Evolutionary conservation across 2,329 filamentous ascomycete genomes (phyloP), one percentile per base, ranked within the genome.

Genomic region (Hymenotorrendiella dingleyae): DNA sequence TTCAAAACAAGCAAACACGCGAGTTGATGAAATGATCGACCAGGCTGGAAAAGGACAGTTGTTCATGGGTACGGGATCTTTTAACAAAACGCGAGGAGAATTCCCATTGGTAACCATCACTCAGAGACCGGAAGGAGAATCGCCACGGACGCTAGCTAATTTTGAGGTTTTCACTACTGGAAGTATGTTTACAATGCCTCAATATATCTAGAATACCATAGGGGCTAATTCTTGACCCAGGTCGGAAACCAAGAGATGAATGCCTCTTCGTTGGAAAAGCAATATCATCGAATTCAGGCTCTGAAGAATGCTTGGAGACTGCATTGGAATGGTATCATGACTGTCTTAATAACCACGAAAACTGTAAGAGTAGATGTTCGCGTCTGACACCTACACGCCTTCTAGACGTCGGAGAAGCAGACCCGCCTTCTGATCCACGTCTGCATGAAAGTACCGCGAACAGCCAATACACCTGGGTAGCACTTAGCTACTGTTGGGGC

Each of bases 401-500:
- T 22, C 14, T 36, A 8, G 21, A 23, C 24, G 34, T 34, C 20
- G 34, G 34, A 14, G 10, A 21, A 14, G 10, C 22, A 23, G 19
- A 12, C 4, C 19, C 19, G 8, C 9, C 34, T 23, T 22, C 19
- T 11, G 10, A n/a, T 23, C 20, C 34, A 4, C 19, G 19, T n/a
- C 22, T 36, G 7, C n/a, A 23, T 7, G n/a, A 12, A 5, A 16
- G 12, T 23, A 12, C 8, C 6, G 21, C 19, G 9, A 12, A 12
- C 22, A 23, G 4, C 4, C 6, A 7, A 12, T 11, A 6, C n/a
- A n/a, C 19, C 9, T 49, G 46, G 30, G n/a, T 36, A n/a, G 45
- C 47, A 19, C 35, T 49, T 6, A 47, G 43, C 16, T 42, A 49
- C 17, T 47, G 30, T 8, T 49, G 46, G 32, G 50, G 49, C 6